Evolutionary conservation across 371 early-diverging fungal species (phyloP), one percentile per base, ranked within the genome.

Genomic region (Nematocida displodere): DNA sequence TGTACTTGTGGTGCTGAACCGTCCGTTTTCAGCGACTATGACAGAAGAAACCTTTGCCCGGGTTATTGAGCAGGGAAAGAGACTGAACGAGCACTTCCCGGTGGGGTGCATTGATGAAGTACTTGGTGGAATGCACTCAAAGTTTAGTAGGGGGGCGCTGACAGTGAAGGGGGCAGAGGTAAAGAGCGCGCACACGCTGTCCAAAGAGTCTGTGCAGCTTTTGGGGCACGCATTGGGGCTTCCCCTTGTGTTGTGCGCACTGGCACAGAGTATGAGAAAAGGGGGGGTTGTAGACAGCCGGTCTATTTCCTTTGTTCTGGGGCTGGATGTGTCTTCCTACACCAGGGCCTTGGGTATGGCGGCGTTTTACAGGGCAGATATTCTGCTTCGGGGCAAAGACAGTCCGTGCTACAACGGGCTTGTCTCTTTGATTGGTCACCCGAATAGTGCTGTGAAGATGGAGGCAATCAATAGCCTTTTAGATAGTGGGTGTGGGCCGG

Each of bases 311-410:
- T 22, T 26, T n/a, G 22, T 59, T 5, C 3, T n/a, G 3, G 2
- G 13, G 2, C 2, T 59, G 20, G 49, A 61, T 2, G 61, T 15
- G 3, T 28, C 13, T 11, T 59, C 75, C 11, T 53, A n/a, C 39
- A 5, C 55, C 15, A 62, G 33, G 22, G 8, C 11, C 31, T 8
- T 48, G n/a, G 17, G 29, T 17, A 28, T 61, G 2, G 3, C 28
- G 5, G 37, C 67, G n/a, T 22, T 71, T 4, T 42, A 8, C 17
- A 62, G 61, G 42, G 62, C 75, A 24, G 54, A 59, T 37, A 33
- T 61, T 40, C 42, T 20, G 22, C 50, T 39, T 24, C 61, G 44
- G 29, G 75, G 61, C 36, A 31, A 22, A 13, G 33, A 61, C 50
- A 31, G 39, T 7, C 15, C 34, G 22, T 71, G 42, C 47, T 71